A percentile compares a stretch with the other conserved stretches of the same genome.
Conservation (phyloP, 768 basidiomycete genomes). For the Amanita rubescens region DNA sequence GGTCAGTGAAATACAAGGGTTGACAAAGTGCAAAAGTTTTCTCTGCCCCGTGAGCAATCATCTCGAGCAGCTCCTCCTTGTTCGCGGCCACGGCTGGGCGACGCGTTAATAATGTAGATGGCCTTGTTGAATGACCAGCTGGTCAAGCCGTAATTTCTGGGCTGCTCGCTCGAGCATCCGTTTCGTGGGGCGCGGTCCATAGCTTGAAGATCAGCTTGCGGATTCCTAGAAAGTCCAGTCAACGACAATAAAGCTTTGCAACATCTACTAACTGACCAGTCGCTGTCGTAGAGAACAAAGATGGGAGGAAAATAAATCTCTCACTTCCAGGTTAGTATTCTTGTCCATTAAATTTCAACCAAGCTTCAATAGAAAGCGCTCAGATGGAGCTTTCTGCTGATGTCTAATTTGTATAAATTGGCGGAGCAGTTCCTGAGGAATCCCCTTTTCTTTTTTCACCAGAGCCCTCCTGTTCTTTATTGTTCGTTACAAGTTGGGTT, state of each 20-base stretch:
- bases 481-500: no score
- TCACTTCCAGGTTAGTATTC: no score
- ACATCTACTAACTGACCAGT: slow-evolving; percentile 63
- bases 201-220: slow-evolving; percentile 91
- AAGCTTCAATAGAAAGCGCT: no score
- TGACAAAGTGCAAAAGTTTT: slow-evolving; percentile 83
- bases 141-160: slow-evolving; percentile 91
- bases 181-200: slow-evolving; percentile 98
- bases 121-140: slow-evolving; percentile 96
- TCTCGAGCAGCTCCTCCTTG: slow-evolving; percentile 95
- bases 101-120: slow-evolving; percentile 23
- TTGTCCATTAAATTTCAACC: no score
- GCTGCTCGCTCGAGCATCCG: slow-evolving; percentile 92
- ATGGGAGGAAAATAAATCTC: no score
- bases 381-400: no score
- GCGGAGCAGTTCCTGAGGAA: no score
- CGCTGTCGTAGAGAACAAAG: slow-evolving; percentile 93
- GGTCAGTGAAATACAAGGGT: neutral
- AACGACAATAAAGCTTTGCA: neutral
- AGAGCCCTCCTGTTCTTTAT: no score
- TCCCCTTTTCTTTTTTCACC: no score
- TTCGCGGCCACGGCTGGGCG: slow-evolving; percentile 65
- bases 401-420: no score
- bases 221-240: no score
- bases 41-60: slow-evolving; percentile 97